A percentile compares a stretch with the other conserved stretches of the same genome.
Conservation (phyloP, 768 basidiomycete genomes). For the Podaxis carcinomalis region DNA sequence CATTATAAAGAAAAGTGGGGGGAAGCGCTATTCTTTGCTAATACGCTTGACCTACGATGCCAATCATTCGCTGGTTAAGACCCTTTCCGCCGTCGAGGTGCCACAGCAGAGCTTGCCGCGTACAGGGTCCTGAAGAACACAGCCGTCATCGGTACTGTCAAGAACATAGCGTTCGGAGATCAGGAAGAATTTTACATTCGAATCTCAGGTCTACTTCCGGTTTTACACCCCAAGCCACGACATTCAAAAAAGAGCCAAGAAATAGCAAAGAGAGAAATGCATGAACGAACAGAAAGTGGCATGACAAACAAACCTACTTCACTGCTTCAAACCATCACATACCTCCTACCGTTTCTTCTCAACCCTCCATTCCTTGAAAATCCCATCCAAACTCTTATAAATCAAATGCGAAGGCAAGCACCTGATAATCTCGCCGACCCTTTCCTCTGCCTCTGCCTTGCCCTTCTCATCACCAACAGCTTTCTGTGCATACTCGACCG, state of each 20-base stretch:
- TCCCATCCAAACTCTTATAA: slow-evolving; percentile 89
- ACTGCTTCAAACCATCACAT: neutral
- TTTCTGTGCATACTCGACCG: slow-evolving; percentile 76
- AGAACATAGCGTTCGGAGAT: neutral
- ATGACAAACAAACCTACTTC: neutral
- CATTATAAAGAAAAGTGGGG: too few species aligned
- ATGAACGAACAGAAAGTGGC: neutral
- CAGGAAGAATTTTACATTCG: neutral
- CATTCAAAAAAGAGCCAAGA: neutral
- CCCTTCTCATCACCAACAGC: slow-evolving; percentile 59
- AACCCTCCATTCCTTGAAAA: slow-evolving; percentile 89
- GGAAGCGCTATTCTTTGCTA: too few species aligned
- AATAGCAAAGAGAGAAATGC: neutral
- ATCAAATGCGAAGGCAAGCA: slow-evolving; percentile 83
- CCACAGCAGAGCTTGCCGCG: too few species aligned
- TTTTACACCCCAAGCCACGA: neutral
- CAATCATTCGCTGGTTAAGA: too few species aligned
- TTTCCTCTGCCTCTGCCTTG: slow-evolving; percentile 67
- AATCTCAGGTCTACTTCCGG: neutral
- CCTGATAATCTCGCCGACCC: slow-evolving; percentile 85
- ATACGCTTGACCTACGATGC: too few species aligned
- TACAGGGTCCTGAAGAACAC: too few species aligned
- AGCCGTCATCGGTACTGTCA: neutral
- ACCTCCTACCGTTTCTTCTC: slow-evolving; percentile 60
- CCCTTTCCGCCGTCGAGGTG: too few species aligned